Evolutionary conservation across 352 stramenopile species (phyloP).

Genomic region (Phytopythium litorale): DNA sequence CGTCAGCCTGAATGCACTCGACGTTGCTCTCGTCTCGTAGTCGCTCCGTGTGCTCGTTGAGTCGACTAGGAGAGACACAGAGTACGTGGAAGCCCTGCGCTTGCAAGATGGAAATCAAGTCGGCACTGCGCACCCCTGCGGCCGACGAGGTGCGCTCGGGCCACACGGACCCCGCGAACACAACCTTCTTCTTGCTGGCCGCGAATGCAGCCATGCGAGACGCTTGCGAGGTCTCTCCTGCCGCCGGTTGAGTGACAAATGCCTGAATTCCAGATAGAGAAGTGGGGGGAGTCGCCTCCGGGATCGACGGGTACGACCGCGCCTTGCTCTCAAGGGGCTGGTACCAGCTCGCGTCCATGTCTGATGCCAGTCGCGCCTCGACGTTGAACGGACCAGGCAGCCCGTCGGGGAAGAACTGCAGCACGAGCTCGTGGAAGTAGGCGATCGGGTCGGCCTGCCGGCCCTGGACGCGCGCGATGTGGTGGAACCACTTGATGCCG

Average conservation of each 20-base stretch:
- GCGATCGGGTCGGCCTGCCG: conserved; percentile 38
- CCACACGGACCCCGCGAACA: conserved; percentile 75
- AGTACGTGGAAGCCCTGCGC: conserved; percentile 61
- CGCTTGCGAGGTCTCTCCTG: conserved; percentile 11
- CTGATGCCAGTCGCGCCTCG: conserved; percentile 51
- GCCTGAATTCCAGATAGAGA: background rate
- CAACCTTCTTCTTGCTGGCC: conserved; percentile 58
- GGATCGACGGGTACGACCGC: conserved; percentile 8
- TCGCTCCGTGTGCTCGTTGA: conserved; percentile 64
- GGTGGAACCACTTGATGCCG: conserved; percentile 81
- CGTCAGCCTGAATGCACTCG: conserved; percentile 62
- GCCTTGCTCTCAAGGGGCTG: conserved; percentile 49
- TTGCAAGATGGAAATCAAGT: conserved; percentile 69
- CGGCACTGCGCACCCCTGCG: conserved; percentile 78
- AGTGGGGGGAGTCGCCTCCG: background rate
- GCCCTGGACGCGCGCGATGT: conserved; percentile 33
- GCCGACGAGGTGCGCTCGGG: conserved; percentile 86
- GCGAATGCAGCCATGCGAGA: conserved; percentile 40
- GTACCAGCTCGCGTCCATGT: conserved; percentile 78
- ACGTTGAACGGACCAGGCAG: conserved; percentile 78
- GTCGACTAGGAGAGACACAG: conserved; percentile 70
- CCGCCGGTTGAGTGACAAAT: background rate
- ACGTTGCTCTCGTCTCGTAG: conserved; percentile 44
- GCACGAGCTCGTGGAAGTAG: conserved; percentile 81
- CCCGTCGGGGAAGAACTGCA: conserved; percentile 73